phyloP scores from a whole-genome alignment of 768 basidiomycete genomes.

The Suillus weaverae region DNA sequence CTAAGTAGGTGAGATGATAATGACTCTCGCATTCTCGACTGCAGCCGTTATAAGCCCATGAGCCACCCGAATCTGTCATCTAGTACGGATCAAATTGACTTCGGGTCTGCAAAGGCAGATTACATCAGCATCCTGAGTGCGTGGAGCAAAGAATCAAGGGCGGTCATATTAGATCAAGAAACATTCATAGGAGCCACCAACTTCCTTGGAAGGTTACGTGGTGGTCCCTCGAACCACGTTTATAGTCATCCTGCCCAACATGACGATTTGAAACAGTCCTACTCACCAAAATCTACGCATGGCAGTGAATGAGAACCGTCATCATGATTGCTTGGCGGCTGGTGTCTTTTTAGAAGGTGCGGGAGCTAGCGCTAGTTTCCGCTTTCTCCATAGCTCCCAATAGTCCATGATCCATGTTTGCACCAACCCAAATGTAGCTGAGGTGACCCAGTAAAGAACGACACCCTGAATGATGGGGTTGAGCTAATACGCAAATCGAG shows the following conservation, averaged over 20 bases:
- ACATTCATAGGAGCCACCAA: slow-evolving; percentile 54
- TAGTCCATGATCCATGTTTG: slow-evolving; percentile 77
- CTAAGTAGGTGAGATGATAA: neutral
- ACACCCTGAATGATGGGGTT: slow-evolving; percentile 44
- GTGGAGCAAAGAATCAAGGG: slow-evolving; percentile 4
- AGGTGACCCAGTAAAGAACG: slow-evolving; percentile 75
- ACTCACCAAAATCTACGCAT: slow-evolving; percentile 9
- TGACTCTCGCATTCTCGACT: neutral
- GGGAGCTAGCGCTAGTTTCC: slow-evolving; percentile 19
- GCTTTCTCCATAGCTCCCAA: slow-evolving; percentile 48
- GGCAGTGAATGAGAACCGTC: slow-evolving; percentile 1
- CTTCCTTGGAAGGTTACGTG: slow-evolving; percentile 27
- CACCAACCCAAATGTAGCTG: slow-evolving; percentile 68
- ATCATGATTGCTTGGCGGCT: neutral
- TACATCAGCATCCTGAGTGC: slow-evolving; percentile 13
- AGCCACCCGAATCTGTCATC: neutral
- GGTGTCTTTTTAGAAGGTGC: neutral
- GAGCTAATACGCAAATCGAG: slow-evolving; percentile 1
- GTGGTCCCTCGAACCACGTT: slow-evolving; percentile 76
- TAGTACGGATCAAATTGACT: neutral
- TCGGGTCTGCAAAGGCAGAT: neutral
- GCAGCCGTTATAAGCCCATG: neutral
- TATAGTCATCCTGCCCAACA: slow-evolving; percentile 59
- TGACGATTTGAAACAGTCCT: neutral
- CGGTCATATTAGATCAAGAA: slow-evolving; percentile 95